Evolutionary conservation across 148 eudicot species (phyloP), one percentile per base, ranked within the genome.

Genomic region (Chenopodium formosanum): DNA sequence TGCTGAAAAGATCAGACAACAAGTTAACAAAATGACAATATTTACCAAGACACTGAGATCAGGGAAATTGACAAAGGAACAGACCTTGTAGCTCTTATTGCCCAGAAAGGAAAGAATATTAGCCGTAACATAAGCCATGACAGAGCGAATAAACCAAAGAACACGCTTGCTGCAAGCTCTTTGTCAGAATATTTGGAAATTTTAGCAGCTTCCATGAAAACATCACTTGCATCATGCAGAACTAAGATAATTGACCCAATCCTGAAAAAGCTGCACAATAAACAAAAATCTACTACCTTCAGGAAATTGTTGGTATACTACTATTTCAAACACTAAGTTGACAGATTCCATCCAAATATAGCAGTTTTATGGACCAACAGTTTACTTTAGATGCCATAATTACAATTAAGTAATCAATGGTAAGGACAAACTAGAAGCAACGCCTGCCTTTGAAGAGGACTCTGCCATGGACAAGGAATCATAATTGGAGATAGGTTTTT

Each of bases 121-220:
- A 96, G 92, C 83, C 98, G 94, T 52, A 92, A 90, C 73, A 90
- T 56, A 75, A 94, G 90, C 99, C 99, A 96, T 60, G 99, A 94
- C 73, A 94, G n/a, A 20, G 98, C 99, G 81, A 96, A 94, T 22
- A 90, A 72, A 78, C 98, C 97, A 86, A 96, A 96, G 75, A 68
- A 88, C 1, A 91, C 83, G 60, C 99, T 96, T 82, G 99, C 99
- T 65, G 89, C 98, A 84, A 96, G 88, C 83, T 94, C 98, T 82
- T 91, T 92, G 56, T 90, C 94, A 19, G 98, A 91, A 85, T 96
- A 96, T 84, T 96, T 96, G 47, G 90, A 94, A 78, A 96, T 84
- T 83, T 96, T 96, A 71, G 99, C 99, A 84, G 89, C 97, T 90
- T 96, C 99, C 87, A 96, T 83, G 80, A 96, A 92, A 74, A 96